Base-by-base conservation (phyloP, 495 filamentous ascomycete genomes). In the Hyaloscypha hepaticicola region DNA sequence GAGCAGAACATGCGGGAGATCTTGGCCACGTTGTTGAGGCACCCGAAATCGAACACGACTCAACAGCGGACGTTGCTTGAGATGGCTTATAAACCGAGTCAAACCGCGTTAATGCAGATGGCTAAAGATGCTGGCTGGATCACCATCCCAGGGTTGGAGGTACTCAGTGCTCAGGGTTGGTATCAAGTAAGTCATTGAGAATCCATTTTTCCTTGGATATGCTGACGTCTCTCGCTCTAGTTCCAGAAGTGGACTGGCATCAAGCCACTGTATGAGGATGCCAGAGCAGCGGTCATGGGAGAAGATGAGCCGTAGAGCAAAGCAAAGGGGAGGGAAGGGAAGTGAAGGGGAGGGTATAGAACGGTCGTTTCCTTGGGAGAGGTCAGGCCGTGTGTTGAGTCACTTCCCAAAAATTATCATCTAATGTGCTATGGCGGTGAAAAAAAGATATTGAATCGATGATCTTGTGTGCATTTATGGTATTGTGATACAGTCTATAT, bases 31-130 rank as follows among this genome's bases (percentile, higher is more conserved):
- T 68, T 90, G 11, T 83, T 99, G 65, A 81, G 82, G 64, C 78
- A 82, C 64, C 72, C 77, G 21, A 79, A 79, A 67, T 69, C 72
- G 14, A 60, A 68, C 41, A 72, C 70, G 1, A 73, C 79, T 33
- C 72, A 73, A 11, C 72, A 75, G 49, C 81, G 83, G 31, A 86
- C 96, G 31, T 77, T 97, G 61, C 77, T 97, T 1, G 95, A 99
- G 79, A 97, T 99, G 95, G 93, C 95, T 4, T 99, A 99, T 75
- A 96, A 89, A 74, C 96, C 95, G 27, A 74, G 84, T 0, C 82
- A 88, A 28, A 99, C 95, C 16, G 81, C 89, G 26, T 72, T 97
- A 71, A 97, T 98, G 91, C 82, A 87, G 74, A 75, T 96, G 70
- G 94, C 96, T 5, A 78, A 85, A 65, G 86, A 90, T 66, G 81